phyloP scores from a whole-genome alignment of 2,329 filamentous ascomycete species.

The Xylariaceae sp. region DNA sequence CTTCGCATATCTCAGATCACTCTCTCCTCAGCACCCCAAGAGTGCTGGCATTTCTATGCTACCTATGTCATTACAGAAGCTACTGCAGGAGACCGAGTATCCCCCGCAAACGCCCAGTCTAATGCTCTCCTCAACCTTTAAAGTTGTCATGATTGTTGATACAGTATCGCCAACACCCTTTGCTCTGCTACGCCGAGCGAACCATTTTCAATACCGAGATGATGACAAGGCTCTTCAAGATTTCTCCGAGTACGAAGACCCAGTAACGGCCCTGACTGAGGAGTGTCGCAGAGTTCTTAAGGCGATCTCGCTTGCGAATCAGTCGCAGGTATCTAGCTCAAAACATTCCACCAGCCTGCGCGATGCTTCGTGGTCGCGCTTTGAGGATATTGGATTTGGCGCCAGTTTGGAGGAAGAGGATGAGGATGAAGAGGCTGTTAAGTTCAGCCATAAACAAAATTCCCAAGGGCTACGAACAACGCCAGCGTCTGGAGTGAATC shows the following conservation, averaged over 20 bases:
- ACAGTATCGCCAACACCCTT: constrained; percentile 94
- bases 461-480: constrained; percentile 64
- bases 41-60: constrained; percentile 82
- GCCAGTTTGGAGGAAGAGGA: constrained; percentile 75
- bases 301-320: constrained; percentile 86
- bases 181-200: constrained; percentile 84
- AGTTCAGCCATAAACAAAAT: constrained; percentile 47
- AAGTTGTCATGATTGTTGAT: constrained; percentile 96
- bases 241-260: constrained; percentile 89
- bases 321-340: constrained; percentile 75
- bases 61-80: constrained; percentile 87
- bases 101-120: constrained; percentile 80
- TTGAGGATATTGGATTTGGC: constrained; percentile 92
- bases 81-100: constrained; percentile 92
- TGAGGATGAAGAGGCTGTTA: constrained; percentile 62
- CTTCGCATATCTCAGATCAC: constrained; percentile 92
- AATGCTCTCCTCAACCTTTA: constrained; percentile 80
- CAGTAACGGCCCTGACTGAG: constrained; percentile 84
- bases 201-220: constrained; percentile 94
- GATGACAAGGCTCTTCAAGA: constrained; percentile 83
- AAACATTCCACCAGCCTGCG: constrained; percentile 75
- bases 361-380: constrained; percentile 95
- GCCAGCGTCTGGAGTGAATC: constrained; percentile 68
- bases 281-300: constrained; percentile 91
- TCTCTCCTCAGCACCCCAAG: constrained; percentile 76